Evolutionary conservation across 2,329 filamentous ascomycete species (phyloP).

Genomic region (Epichloe aotearoae): DNA sequence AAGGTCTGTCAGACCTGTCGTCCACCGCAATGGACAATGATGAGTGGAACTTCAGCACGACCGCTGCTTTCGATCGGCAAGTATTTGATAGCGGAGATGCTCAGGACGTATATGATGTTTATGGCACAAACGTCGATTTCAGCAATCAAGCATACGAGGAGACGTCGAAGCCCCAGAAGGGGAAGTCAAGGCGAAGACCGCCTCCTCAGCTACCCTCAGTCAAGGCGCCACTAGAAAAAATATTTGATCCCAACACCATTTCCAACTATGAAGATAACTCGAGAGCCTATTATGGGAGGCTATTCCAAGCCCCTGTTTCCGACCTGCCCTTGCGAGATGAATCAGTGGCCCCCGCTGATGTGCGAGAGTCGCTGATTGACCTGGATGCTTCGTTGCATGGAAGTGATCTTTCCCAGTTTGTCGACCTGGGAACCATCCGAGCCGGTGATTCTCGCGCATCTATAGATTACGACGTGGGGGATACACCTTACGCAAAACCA

Average conservation of each 20-base stretch:
- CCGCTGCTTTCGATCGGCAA: constrained; percentile 48
- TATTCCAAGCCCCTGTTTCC: constrained; percentile 28
- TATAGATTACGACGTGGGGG: constrained; percentile 36
- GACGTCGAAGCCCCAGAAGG: constrained; percentile 38
- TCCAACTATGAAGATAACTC: constrained; percentile 53
- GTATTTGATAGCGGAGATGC: constrained; percentile 39
- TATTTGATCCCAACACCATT: constrained; percentile 53
- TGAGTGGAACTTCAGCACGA: constrained; percentile 57
- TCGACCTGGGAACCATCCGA: constrained; percentile 47
- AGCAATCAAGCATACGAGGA: constrained; percentile 30
- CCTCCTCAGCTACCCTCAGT: constrained; percentile 44
- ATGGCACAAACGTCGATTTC: constrained; percentile 45
- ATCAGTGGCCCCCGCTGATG: constrained; percentile 31
- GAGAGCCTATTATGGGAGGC: constrained; percentile 42
- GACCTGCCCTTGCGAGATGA: constrained; percentile 48
- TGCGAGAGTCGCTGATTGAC: constrained; percentile 53
- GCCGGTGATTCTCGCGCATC: constrained; percentile 33
- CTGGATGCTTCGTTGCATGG: constrained; percentile 47
- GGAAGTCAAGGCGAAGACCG: constrained; percentile 40
- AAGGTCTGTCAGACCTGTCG: constrained; percentile 32
- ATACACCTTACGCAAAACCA: constrained; percentile 30
- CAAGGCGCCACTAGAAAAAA: constrained; percentile 47
- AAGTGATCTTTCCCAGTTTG: constrained; percentile 42
- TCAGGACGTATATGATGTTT: constrained; percentile 47
- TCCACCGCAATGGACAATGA: constrained; percentile 37